phyloP scores from a whole-genome alignment of 106 monocot genomes.

The Iris macrosiphon region DNA sequence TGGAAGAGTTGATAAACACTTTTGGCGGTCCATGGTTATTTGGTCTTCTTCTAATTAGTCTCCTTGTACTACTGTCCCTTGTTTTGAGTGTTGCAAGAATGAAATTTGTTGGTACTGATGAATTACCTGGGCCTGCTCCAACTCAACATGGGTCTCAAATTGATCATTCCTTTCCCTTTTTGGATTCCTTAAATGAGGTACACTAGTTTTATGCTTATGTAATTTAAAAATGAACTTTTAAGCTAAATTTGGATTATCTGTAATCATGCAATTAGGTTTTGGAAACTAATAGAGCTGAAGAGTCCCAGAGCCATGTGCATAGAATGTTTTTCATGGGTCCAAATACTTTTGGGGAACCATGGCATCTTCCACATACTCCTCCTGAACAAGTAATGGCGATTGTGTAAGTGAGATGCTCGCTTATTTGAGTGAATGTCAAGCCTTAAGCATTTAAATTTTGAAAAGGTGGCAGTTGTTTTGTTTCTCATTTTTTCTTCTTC shows the following conservation, averaged over 20 bases:
- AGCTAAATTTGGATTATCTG: background rate
- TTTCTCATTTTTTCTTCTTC: background rate
- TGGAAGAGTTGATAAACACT: slow-evolving; percentile 95
- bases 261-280: slow-evolving; percentile 43
- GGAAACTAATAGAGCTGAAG: slow-evolving; percentile 95
- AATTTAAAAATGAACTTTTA: background rate
- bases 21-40: slow-evolving; percentile 99
- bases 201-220: background rate
- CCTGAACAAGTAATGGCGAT: slow-evolving; percentile 84
- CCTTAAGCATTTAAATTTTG: background rate
- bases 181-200: slow-evolving; percentile 98
- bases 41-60: slow-evolving; percentile 81
- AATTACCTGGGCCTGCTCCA: slow-evolving; percentile 87
- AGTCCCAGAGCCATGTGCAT: slow-evolving; percentile 89
- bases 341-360: slow-evolving; percentile 97
- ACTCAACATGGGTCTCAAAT: slow-evolving; percentile 93
- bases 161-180: slow-evolving; percentile 94
- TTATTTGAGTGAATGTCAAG: background rate
- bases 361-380: slow-evolving; percentile 98
- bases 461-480: background rate
- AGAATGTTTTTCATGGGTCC: slow-evolving; percentile 97
- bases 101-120: slow-evolving; percentile 97
- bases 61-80: slow-evolving; percentile 74
- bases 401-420: slow-evolving; percentile 50
- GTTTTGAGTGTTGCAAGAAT: slow-evolving; percentile 97